A percentile compares a stretch with the other conserved stretches of the same genome.
Conservation (phyloP, 106 monocot genomes). For the Chionographis japonica region DNA sequence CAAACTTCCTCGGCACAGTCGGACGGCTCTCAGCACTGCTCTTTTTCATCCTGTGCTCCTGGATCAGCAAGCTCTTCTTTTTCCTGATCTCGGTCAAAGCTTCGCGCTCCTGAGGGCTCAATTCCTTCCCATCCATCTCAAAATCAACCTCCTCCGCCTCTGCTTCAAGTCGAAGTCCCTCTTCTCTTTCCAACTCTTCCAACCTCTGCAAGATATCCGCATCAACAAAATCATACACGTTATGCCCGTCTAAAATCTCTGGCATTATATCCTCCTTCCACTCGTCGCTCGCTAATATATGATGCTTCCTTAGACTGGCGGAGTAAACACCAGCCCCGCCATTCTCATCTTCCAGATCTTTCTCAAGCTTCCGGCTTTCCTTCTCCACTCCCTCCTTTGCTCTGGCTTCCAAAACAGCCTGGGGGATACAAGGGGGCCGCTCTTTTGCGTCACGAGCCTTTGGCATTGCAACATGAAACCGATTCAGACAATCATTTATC, state of each 20-base stretch:
- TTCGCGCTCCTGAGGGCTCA: conserved; percentile 62
- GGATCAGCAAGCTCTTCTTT: conserved; percentile 83
- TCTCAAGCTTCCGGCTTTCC: conserved; percentile 81
- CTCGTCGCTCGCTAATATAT: conserved; percentile 71
- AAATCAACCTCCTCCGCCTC: conserved; percentile 45
- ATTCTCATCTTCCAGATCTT: conserved; percentile 88
- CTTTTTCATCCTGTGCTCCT: conserved; percentile 86
- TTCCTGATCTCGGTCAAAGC: conserved; percentile 67
- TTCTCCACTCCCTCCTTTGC: conserved; percentile 35
- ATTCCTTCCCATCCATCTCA: conserved; percentile 61
- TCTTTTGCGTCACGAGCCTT: conserved; percentile 89
- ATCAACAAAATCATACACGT: conserved; percentile 89
- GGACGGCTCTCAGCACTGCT: conserved; percentile 94
- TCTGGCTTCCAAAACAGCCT: conserved; percentile 68
- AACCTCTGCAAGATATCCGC: conserved; percentile 70
- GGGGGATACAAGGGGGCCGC: conserved; percentile 82
- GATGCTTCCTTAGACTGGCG: conserved; percentile 80
- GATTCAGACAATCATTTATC: conserved; percentile 74
- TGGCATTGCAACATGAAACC: conserved; percentile 95
- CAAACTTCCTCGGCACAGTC: conserved; percentile 75
- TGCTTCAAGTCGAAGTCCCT: conserved; percentile 63
- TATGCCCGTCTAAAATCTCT: conserved; percentile 94
- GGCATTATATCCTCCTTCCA: conserved; percentile 98
- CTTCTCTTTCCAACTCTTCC: conserved; percentile 88
- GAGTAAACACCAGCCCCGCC: conserved; percentile 99